A percentile compares a stretch with the other conserved stretches of the same genome.
These are phyloP conservation scores for Sutorius australiensis DNA, from an alignment of 768 basidiomycete species.

Conservation along the genomic window DNA sequence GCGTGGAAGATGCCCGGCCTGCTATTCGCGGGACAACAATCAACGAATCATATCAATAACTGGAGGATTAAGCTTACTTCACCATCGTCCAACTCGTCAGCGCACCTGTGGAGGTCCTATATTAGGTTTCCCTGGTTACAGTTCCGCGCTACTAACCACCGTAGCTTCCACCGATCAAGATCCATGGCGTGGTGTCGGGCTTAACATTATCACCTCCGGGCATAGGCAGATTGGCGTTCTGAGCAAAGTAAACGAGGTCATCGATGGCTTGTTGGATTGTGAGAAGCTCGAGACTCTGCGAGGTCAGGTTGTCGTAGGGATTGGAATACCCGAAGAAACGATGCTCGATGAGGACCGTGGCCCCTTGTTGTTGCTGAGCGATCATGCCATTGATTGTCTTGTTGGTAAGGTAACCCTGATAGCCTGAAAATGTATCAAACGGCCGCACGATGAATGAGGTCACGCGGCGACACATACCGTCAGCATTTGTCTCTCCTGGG, in stretches of 20 bases:
- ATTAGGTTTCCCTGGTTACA: neutral
- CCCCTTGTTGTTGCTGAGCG: conserved; percentile 62
- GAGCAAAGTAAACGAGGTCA: conserved; percentile 66
- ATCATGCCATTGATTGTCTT: conserved; percentile 58
- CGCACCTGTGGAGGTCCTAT: conserved; percentile 25
- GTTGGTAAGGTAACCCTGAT: conserved; percentile 59
- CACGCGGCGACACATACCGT: conserved; percentile 20
- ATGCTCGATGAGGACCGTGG: conserved; percentile 64
- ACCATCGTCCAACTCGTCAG: conserved; percentile 65
- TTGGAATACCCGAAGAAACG: conserved; percentile 77
- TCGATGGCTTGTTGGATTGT: conserved; percentile 75
- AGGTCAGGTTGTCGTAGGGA: conserved; percentile 57
- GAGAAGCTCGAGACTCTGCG: conserved; percentile 52
- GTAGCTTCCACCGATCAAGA: conserved; percentile 42
- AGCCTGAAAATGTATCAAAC: conserved; percentile 16
- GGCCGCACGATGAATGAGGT: neutral
- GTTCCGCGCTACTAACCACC: conserved; percentile 18
- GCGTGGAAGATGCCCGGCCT: conserved; percentile 40
- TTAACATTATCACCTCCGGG: conserved; percentile 58
- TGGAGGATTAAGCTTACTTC: conserved; percentile 40
- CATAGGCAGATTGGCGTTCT: conserved; percentile 64
- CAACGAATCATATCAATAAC: neutral
- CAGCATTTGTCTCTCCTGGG: conserved; percentile 62
- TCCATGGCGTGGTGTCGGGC: conserved; percentile 48
- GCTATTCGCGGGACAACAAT: conserved; percentile 21